Base-by-base conservation (phyloP, 805 yeast species). In the Candida coquimbonensis region DNA sequence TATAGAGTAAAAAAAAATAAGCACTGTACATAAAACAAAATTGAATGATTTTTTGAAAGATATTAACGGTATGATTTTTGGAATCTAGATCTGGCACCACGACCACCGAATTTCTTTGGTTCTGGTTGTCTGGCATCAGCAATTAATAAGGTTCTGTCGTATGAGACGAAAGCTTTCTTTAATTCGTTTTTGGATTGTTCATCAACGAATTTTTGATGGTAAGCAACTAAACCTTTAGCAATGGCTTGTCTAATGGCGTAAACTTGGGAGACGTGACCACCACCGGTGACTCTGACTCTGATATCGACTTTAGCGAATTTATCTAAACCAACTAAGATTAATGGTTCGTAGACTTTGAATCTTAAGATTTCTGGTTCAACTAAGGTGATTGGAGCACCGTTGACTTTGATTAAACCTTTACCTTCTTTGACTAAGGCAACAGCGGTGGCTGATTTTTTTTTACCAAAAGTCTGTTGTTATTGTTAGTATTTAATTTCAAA, bases 81-180 rank as follows among this genome's bases (percentile, higher is more conserved):
- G 97, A 87, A 91, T 81, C 98, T 91, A 72, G 99, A 93, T 82
- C 99, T 93, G 80, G 99, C 99, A 87, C 99, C 99, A 77, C 95
- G 96, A 83, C 99, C 99, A 83, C 99, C 99, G 82, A 93, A 93
- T 83, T 93, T 93, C 97, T 93, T 93, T 84, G 99, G 99, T 83
- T 93, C 99, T 85, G 90, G 84, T 85, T 96, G 91, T 87, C 99
- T 89, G 67, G 97, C 80, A 77, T 93, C 99, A 67, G 99, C 98
- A 75, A 93, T 93, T 79, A 93, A 85, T 74, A 93, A 85, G 74
- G 98, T 88, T 83, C 96, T 90, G 91, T 93, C 99, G 84, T 90
- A 95, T 68, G 96, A 70, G 61, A 91, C 81, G 79, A 90, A 88
- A 67, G 95, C 84, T 81, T 89, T 90, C 95, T 93, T 93, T 74